phyloP scores from a whole-genome alignment of 2,329 filamentous ascomycete genomes.

The Coccinonectria pachysandricola region DNA sequence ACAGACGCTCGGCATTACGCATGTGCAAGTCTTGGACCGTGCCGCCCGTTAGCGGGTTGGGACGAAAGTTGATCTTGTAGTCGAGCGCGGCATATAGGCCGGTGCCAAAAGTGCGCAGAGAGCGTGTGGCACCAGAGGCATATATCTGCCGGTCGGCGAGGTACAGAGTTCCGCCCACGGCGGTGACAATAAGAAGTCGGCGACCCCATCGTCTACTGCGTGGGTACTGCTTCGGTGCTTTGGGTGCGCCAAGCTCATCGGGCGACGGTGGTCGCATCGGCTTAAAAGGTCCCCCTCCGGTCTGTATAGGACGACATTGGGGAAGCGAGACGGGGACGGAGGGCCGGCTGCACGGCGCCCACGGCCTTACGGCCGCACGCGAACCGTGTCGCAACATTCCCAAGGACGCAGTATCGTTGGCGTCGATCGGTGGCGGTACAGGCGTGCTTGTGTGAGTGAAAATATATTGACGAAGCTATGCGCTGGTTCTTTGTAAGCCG shows the following conservation, averaged over 20 bases:
- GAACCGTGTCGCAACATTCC: conserved; percentile 22
- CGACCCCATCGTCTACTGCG: conserved; percentile 67
- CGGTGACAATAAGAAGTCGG: conserved; percentile 53
- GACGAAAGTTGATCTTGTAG: conserved; percentile 93
- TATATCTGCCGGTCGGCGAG: conserved; percentile 64
- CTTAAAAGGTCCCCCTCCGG: conserved; percentile 39
- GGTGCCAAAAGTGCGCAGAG: conserved; percentile 67
- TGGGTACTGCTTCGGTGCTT: conserved; percentile 59
- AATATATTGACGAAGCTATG: too few species aligned
- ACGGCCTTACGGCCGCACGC: conserved; percentile 12
- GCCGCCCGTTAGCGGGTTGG: conserved; percentile 62
- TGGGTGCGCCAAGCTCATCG: conserved; percentile 63
- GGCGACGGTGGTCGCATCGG: conserved; percentile 69
- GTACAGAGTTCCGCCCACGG: conserved; percentile 52
- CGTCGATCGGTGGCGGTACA: conserved; percentile 3
- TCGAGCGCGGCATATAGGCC: conserved; percentile 77
- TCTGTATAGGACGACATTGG: conserved; percentile 32
- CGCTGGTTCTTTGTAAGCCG: too few species aligned
- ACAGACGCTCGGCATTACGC: conserved; percentile 75
- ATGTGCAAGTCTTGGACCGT: conserved; percentile 69
- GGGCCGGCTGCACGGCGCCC: conserved; percentile 10
- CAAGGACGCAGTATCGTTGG: conserved; percentile 10
- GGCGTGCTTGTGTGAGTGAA: conserved; percentile 2
- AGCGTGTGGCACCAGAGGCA: conserved; percentile 68
- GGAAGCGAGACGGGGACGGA: conserved; percentile 32